Evolutionary conservation across 1,284 basidiomycete genomes (phyloP), one percentile per base, ranked within the genome.

Genomic region (Inonotus obliquus): DNA sequence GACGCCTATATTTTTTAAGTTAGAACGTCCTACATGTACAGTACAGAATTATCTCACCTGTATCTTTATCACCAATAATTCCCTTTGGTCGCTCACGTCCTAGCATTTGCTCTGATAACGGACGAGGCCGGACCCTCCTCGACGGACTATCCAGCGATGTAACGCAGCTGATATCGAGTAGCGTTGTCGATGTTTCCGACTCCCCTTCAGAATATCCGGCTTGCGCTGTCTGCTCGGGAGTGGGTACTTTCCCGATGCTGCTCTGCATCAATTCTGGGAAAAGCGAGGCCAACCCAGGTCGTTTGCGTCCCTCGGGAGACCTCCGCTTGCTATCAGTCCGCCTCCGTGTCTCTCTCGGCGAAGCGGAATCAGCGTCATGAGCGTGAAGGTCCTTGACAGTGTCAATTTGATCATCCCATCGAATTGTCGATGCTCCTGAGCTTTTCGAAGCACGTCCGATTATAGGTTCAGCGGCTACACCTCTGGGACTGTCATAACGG

Each of bases 321-420:
- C 62, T 59, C 21, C n/a, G 27, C 38, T 45, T 39, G 27, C 38
- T 41, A 52, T 71, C 71, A 32, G 54, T 62, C 64, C 66, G 71
- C 54, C 66, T 67, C n/a, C 56, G 71, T 51, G 54, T 67, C 69
- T 39, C 63, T 56, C 35, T 10, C 23, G 29, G 23, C 35, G 45
- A 58, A 10, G 47, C 48, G 69, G 73, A 59, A 71, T 72, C 61
- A 79, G 73, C 65, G 83, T 83, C 67, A 74, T 74, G 66, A 74
- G 76, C 66, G 81, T 32, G 76, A 65, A 71, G 70, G 70, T 83
- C 83, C 64, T 78, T 80, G 4, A 79, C 80, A 1, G 78, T 82
- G 67, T 81, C 75, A 49, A 88, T 65, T 1, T 78, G 79, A 67
- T 89, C 89, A 65, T 87, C 85, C 87, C 88, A 89, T 52, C 76